phyloP scores from a whole-genome alignment of 176 grass and related monocot species.

The Musa troglodytarum region DNA sequence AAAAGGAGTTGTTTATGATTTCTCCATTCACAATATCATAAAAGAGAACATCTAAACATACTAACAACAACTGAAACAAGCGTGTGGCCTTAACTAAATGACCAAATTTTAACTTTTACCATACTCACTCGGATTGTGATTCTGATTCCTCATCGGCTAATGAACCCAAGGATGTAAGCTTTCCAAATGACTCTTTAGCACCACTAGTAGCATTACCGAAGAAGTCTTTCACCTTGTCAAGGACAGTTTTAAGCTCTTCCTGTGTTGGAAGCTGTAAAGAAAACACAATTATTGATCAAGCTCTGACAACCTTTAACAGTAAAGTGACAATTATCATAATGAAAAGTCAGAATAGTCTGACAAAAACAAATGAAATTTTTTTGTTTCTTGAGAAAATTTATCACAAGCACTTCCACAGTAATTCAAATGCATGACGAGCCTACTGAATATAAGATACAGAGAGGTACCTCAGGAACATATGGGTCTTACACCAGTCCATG shows the following conservation, averaged over 20 bases:
- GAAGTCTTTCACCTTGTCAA: slow-evolving; percentile 92
- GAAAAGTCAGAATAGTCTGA: background rate
- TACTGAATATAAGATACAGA: background rate
- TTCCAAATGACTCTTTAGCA: slow-evolving; percentile 88
- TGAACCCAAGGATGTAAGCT: slow-evolving; percentile 58
- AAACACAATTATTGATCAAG: background rate
- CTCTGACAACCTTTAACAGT: background rate
- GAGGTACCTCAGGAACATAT: no score
- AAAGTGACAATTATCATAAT: background rate
- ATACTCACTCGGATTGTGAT: slow-evolving; percentile 34
- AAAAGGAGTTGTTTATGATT: no score
- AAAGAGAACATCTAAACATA: no score
- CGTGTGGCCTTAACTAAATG: background rate
- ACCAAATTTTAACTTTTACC: background rate
- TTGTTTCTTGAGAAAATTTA: no score
- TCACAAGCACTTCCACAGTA: no score
- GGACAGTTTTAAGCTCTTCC: slow-evolving; percentile 82
- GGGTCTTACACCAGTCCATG: no score
- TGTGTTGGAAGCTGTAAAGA: slow-evolving; percentile 71
- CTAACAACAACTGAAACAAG: background rate
- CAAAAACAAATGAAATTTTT: background rate
- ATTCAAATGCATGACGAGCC: background rate
- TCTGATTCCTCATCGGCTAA: slow-evolving; percentile 38
- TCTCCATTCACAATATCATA: no score
- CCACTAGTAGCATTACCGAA: slow-evolving; percentile 55